Evolutionary conservation across 352 stramenopile genomes (phyloP), one percentile per base, ranked within the genome.

Genomic region (Globisporangium apiculatum): DNA sequence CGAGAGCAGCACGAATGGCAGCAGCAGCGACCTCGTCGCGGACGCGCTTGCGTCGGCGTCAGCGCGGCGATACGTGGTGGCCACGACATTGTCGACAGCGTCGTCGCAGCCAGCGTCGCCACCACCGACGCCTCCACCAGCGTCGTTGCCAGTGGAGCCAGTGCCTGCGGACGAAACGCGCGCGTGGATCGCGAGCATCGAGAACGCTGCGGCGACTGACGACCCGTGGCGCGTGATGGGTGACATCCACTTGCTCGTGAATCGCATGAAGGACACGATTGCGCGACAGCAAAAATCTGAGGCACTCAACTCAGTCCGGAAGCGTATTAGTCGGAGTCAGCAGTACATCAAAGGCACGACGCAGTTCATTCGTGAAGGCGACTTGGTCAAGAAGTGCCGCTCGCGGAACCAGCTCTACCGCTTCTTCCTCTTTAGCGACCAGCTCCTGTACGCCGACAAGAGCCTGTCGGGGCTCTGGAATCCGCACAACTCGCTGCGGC

Each of bases 331-430:
- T 46, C 93, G 95, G 41, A 91, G 87, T 50, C 70, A 90, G 45
- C 90, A 87, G 60, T 86, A 98, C 53, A 69, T 99, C 36, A 97
- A 98, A 58, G 93, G 98, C 66, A 86, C 93, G 35, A 87, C 93
- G n/a, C 85, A 85, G 10, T 99, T 99, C 71, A 79, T 99, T 10
- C 79, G 83, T 53, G 92, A 98, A 72, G 97, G 95, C 11, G 85
- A 98, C 57, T 61, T 99, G 47, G 85, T 87, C 18, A 99, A 99
- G 74, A 90, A 89, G 47, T 97, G 91, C 50, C 79, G 95, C 31
- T 97, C 81, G 10, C 78, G 91, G 15, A 92, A 90, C 61, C 79
- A 89, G 40, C 68, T 75, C 12, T 95, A 95, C 58, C 83, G 84
- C 10, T 95, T 95, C 56, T 93, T 95, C 63, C 77, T 93, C 14